phyloP scores from a whole-genome alignment of 2,329 filamentous ascomycete species.

The Decorospora gaudefroyi region DNA sequence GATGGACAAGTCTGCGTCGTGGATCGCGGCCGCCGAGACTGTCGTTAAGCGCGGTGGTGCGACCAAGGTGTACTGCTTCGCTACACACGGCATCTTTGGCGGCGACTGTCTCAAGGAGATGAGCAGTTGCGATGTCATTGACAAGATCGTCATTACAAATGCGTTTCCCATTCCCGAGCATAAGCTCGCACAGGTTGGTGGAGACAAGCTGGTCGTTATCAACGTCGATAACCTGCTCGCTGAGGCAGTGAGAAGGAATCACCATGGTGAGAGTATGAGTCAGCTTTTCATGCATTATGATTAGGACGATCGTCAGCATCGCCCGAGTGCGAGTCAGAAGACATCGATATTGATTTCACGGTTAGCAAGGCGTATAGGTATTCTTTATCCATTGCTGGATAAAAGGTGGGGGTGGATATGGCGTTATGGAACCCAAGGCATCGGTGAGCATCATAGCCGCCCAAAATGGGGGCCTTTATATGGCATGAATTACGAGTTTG shows the following conservation, averaged over 20 bases:
- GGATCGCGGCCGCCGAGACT: constrained; percentile 96
- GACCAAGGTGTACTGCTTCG: constrained; percentile 96
- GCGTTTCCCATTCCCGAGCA: constrained; percentile 88
- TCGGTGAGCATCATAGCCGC: too few species aligned
- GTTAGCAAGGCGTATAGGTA: constrained; percentile 19
- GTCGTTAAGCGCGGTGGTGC: constrained; percentile 91
- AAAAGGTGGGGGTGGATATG: constrained; percentile 2
- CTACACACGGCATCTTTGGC: constrained; percentile 93
- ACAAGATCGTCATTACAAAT: constrained; percentile 93
- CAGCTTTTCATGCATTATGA: constrained; percentile 55
- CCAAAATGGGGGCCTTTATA: constrained; percentile 4
- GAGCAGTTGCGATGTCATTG: constrained; percentile 89
- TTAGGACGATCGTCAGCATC: constrained; percentile 25
- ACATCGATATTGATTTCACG: neutral
- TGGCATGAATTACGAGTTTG: constrained; percentile 8
- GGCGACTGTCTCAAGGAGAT: constrained; percentile 87
- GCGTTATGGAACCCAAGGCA: too few species aligned
- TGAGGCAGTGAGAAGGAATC: constrained; percentile 92
- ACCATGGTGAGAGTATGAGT: constrained; percentile 85
- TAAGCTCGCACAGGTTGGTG: constrained; percentile 65
- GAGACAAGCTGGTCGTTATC: constrained; percentile 80
- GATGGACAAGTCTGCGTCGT: constrained; percentile 96
- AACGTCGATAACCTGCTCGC: constrained; percentile 86
- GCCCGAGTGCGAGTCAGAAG: neutral
- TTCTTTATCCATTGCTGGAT: constrained; percentile 3